Base-by-base conservation (phyloP, 2,329 filamentous ascomycete species). In the Fusarium sp. region DNA sequence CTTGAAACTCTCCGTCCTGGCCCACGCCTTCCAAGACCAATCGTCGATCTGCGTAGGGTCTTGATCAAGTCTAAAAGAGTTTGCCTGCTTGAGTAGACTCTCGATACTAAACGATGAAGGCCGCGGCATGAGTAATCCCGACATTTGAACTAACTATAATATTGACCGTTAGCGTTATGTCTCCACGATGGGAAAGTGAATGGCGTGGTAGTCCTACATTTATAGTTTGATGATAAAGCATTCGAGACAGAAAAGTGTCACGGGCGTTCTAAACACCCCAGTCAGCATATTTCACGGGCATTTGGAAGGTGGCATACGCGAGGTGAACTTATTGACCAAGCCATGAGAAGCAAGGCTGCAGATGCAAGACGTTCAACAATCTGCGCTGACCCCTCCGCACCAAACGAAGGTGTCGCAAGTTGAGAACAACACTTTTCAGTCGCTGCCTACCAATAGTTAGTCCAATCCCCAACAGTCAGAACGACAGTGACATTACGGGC, bases 1-100 rank as follows among this genome's bases (percentile, higher is more conserved):
- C 8, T 37, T 37, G 1, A 35, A 32, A 3, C 40, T 46, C 42
- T 60, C 46, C 2, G 41, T 37, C 18, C 65, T 27, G 12, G 65
- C 65, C 65, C 65, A 67, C 5, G 56, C 35, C 4, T 68, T 67
- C 65, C 65, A 68, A 1, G n/a, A 26, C 52, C 35, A 44, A 1
- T 54, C 52, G 3, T 54, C 52, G 5, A 20, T 54, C 2, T 54
- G 18, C 2, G 37, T 14, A 18, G 41, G 37, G 20, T 35, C 44
- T 32, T 38, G 44, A 11, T n/a, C 10, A 2, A 35, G 5, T 17
- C 46, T 61, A 5, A 9, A 20, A 12, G 27, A 54, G 1, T 8
- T 44, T 3, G 37, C 37, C 7, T 18, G 26, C 3, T 2, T 18
- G 2, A 54, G 37, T 6, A 54, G 2, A 1, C 12, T 46, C 6